Evolutionary conservation across 768 basidiomycete species (phyloP).

Genomic region (Trametopsis cervina): DNA sequence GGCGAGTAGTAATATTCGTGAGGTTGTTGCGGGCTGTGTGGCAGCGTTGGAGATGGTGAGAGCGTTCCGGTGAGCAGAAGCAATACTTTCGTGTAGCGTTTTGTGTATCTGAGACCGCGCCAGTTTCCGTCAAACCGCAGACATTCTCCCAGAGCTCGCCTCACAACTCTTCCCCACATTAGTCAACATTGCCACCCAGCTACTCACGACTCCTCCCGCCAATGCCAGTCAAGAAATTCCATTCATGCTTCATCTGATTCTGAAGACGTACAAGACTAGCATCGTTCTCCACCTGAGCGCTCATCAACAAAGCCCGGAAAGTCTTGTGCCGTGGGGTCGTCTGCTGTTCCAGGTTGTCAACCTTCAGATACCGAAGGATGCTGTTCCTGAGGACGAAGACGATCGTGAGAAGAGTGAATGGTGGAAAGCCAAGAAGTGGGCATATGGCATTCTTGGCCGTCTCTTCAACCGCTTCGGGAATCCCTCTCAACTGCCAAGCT

Average conservation of each 20-base stretch:
- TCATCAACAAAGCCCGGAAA: conserved; percentile 70
- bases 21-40: conserved; percentile 78
- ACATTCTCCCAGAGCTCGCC: conserved; percentile 52
- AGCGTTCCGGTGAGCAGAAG: conserved; percentile 57
- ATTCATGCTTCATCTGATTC: conserved; percentile 75
- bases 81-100: not conserved
- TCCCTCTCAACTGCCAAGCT: conserved; percentile 75
- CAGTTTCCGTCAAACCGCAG: conserved; percentile 64
- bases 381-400: conserved; percentile 65
- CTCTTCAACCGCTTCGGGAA: conserved; percentile 86
- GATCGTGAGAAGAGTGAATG: conserved; percentile 75
- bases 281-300: conserved; percentile 65
- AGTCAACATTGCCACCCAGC: conserved; percentile 63
- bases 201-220: conserved; percentile 57
- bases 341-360: conserved; percentile 79
- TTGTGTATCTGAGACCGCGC: not conserved
- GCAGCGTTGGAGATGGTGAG: conserved; percentile 72
- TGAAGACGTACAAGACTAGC: conserved; percentile 82
- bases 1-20: conserved; percentile 52
- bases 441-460: conserved; percentile 70
- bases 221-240: conserved; percentile 66
- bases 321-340: conserved; percentile 82
- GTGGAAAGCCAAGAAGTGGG: conserved; percentile 95
- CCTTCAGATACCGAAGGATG: conserved; percentile 55
- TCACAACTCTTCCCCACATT: conserved; percentile 66